These are phyloP conservation scores for Talaromyces sp. DNA, from an alignment of 2,329 filamentous ascomycete genomes.

Conservation along the genomic window DNA sequence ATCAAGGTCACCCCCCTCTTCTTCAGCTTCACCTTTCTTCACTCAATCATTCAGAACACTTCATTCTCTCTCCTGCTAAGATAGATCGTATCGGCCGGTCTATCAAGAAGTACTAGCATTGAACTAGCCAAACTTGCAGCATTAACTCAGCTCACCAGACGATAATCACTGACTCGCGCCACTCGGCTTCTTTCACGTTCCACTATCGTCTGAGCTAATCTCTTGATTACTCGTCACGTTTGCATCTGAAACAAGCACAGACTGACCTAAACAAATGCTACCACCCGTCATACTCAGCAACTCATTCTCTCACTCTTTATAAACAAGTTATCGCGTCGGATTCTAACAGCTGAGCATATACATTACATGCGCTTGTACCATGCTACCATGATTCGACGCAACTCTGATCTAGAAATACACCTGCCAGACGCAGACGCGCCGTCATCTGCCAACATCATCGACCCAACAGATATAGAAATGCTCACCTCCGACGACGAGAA, in stretches of 20 bases:
- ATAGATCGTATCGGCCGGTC: not conserved
- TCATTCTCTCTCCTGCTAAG: not conserved
- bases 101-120: not conserved
- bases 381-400: constrained; percentile 38
- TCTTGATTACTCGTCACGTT: constrained; percentile 2
- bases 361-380: not conserved
- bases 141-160: constrained; percentile 8
- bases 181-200: constrained; percentile 14
- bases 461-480: constrained; percentile 42
- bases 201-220: constrained; percentile 10
- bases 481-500: constrained; percentile 34
- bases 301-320: not conserved
- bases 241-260: constrained; percentile 20
- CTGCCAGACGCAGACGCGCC: constrained; percentile 35
- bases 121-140: not conserved
- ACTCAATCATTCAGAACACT: not conserved
- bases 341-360: not conserved
- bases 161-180: not conserved
- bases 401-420: constrained; percentile 42
- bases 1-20: not conserved
- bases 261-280: constrained; percentile 1
- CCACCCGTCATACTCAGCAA: not conserved
- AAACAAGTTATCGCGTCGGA: too few species aligned
- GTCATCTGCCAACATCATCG: constrained; percentile 23
- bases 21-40: not conserved